Conservation (phyloP, 805 yeast genomes). For the Candida corydali region DNA sequence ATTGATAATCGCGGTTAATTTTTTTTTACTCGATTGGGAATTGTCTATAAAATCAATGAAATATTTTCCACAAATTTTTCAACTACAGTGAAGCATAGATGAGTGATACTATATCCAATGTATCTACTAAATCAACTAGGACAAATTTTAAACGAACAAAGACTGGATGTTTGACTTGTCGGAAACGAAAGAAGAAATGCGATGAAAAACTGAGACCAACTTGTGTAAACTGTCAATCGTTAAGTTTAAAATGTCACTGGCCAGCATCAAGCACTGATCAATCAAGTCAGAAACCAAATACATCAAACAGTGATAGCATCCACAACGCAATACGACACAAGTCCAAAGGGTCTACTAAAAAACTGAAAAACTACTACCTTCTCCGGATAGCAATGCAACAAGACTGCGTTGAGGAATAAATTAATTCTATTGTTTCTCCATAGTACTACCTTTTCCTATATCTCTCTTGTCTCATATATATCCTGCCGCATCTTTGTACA, state of each 20-base stretch:
- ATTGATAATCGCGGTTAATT: too few relatives aligned
- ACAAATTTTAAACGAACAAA: constrained; percentile 11
- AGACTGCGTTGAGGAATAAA: constrained; percentile 29
- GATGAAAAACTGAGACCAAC: constrained; percentile 29
- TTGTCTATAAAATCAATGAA: not conserved
- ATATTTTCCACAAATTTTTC: too few relatives aligned
- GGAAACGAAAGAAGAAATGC: constrained; percentile 26
- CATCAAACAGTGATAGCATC: too few relatives aligned
- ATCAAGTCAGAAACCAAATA: too few relatives aligned
- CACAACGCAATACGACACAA: not conserved
- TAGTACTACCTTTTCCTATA: too few relatives aligned
- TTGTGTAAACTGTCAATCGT: constrained; percentile 22
- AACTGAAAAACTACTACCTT: constrained; percentile 15
- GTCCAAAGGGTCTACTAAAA: constrained; percentile 2
- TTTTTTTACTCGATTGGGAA: too few relatives aligned
- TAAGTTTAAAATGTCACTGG: constrained; percentile 24
- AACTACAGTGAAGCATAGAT: too few relatives aligned
- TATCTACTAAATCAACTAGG: not conserved
- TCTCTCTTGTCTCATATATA: too few relatives aligned
- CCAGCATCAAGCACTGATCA: constrained; percentile 10
- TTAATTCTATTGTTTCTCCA: too few relatives aligned
- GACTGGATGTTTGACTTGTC: constrained; percentile 31
- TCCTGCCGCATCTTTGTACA: too few relatives aligned
- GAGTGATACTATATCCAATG: too few relatives aligned
- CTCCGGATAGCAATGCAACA: constrained; percentile 36